phyloP scores from a whole-genome alignment of 805 yeast species.

The Lipomyces chichibuensis region DNA sequence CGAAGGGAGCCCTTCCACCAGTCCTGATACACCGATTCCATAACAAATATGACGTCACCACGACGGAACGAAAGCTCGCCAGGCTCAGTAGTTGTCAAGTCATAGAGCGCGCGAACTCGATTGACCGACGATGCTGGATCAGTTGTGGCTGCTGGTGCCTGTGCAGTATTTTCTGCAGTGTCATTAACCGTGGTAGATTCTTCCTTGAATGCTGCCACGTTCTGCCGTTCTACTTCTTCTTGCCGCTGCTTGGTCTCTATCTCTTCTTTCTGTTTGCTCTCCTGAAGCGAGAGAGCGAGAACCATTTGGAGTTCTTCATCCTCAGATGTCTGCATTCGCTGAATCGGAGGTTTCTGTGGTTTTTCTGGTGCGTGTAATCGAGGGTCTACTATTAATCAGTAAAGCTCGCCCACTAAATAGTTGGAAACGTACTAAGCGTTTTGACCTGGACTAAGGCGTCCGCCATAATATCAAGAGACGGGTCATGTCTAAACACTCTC shows the following conservation, averaged over 20 bases:
- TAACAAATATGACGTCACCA: slow-evolving; percentile 85
- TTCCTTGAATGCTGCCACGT: slow-evolving; percentile 4
- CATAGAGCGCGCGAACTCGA: slow-evolving; percentile 83
- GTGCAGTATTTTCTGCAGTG: not conserved
- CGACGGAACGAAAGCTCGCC: slow-evolving; percentile 85
- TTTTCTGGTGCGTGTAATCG: slow-evolving; percentile 52
- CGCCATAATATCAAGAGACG: slow-evolving; percentile 70
- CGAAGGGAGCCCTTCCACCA: slow-evolving; percentile 93
- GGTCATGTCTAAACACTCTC: slow-evolving; percentile 68
- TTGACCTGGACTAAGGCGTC: slow-evolving; percentile 60
- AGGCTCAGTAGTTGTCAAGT: slow-evolving; percentile 72
- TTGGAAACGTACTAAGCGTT: slow-evolving; percentile 40
- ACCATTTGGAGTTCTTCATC: slow-evolving; percentile 82
- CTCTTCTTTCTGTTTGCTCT: slow-evolving; percentile 44
- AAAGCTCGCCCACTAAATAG: not conserved
- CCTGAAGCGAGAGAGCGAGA: slow-evolving; percentile 70
- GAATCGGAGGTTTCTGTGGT: slow-evolving; percentile 55
- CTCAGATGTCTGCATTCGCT: slow-evolving; percentile 48
- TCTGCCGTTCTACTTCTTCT: slow-evolving; percentile 16
- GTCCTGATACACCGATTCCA: slow-evolving; percentile 85
- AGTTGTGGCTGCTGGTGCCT: slow-evolving; percentile 8
- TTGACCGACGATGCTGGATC: slow-evolving; percentile 49
- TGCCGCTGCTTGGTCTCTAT: slow-evolving; percentile 10
- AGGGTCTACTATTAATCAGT: slow-evolving; percentile 41
- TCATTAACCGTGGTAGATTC: slow-evolving; percentile 2